A percentile compares a stretch with the other conserved stretches of the same genome.
Conservation (phyloP, 768 basidiomycete species). For the Amanita subjunquillea region DNA sequence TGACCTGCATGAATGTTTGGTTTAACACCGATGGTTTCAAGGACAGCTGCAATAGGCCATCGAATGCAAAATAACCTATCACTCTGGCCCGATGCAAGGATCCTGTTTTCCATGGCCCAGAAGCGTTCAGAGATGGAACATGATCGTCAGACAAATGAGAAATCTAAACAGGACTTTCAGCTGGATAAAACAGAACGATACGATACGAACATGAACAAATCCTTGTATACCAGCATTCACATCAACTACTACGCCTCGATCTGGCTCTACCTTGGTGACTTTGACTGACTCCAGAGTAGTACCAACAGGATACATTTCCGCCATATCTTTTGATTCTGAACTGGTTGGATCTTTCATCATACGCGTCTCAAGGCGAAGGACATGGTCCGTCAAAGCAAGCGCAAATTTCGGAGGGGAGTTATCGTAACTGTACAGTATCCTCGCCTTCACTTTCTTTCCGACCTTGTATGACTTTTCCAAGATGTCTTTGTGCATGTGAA, state of each 20-base stretch:
- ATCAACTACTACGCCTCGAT: conserved; percentile 72
- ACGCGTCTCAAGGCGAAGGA: conserved; percentile 44
- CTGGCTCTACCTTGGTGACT: conserved; percentile 64
- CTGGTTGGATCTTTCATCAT: conserved; percentile 15
- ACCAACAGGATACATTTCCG: conserved; percentile 65
- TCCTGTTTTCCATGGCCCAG: conserved; percentile 73
- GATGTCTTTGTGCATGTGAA: conserved; percentile 51
- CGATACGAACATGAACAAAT: conserved; percentile 71
- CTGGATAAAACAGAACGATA: conserved; percentile 1
- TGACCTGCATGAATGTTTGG: conserved; percentile 77
- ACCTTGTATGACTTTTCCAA: conserved; percentile 39
- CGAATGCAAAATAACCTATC: conserved; percentile 74
- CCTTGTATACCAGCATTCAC: conserved; percentile 58
- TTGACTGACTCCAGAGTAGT: conserved; percentile 61
- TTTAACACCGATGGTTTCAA: conserved; percentile 74
- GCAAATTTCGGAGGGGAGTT: conserved; percentile 75
- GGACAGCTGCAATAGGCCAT: conserved; percentile 84
- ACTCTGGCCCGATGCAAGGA: conserved; percentile 81
- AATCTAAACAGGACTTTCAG: conserved; percentile 43
- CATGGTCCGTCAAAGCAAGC: conserved; percentile 66
- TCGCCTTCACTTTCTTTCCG: conserved; percentile 71
- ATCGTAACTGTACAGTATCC: conserved; percentile 75
- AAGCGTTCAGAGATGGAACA: conserved; percentile 65
- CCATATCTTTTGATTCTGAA: conserved; percentile 21
- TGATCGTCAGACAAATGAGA: conserved; percentile 91